Evolutionary conservation across 352 stramenopile genomes (phyloP).

Genomic region (Paralagenidium karlingii): DNA sequence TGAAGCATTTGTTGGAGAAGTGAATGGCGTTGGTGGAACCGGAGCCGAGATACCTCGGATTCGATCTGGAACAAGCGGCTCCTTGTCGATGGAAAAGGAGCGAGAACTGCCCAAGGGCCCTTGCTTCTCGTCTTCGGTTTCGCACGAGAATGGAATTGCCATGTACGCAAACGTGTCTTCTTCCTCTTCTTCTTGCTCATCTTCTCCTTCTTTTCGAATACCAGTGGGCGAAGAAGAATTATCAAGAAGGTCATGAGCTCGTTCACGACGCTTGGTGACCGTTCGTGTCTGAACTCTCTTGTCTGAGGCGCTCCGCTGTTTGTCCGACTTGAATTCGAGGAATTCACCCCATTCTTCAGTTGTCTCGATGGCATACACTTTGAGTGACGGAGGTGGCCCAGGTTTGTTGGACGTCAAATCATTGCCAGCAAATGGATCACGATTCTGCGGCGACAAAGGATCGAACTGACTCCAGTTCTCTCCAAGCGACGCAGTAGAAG

Average conservation of each 20-base stretch:
- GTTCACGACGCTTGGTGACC: neutral
- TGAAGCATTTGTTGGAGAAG: neutral
- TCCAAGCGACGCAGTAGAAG: slow-evolving; percentile 17
- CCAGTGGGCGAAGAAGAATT: neutral
- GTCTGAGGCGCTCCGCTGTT: no score
- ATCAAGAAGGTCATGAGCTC: slow-evolving; percentile 3
- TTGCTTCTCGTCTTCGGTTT: slow-evolving; percentile 4
- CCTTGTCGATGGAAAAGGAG: neutral
- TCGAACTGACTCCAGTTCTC: slow-evolving; percentile 46
- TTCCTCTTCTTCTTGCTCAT: slow-evolving; percentile 1
- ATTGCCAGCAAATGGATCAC: slow-evolving; percentile 41
- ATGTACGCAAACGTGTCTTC: neutral
- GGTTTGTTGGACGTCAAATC: slow-evolving; percentile 3
- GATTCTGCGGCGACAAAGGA: slow-evolving; percentile 27
- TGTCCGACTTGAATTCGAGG: slow-evolving; percentile 14
- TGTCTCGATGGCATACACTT: slow-evolving; percentile 20
- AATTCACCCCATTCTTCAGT: slow-evolving; percentile 58
- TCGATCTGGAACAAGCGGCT: neutral
- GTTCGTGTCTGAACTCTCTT: no score
- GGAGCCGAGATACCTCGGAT: neutral
- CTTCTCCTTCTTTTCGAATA: slow-evolving; percentile 2
- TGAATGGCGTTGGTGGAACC: neutral
- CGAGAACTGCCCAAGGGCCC: slow-evolving; percentile 11
- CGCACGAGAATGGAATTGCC: slow-evolving; percentile 4
- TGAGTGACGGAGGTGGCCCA: slow-evolving; percentile 13